Percentiles rank a stretch among this genome's conserved stretches.
These are phyloP conservation scores for Trichophyton benhamiae DNA, from an alignment of 2,329 filamentous ascomycete genomes.

Conservation along the genomic window DNA sequence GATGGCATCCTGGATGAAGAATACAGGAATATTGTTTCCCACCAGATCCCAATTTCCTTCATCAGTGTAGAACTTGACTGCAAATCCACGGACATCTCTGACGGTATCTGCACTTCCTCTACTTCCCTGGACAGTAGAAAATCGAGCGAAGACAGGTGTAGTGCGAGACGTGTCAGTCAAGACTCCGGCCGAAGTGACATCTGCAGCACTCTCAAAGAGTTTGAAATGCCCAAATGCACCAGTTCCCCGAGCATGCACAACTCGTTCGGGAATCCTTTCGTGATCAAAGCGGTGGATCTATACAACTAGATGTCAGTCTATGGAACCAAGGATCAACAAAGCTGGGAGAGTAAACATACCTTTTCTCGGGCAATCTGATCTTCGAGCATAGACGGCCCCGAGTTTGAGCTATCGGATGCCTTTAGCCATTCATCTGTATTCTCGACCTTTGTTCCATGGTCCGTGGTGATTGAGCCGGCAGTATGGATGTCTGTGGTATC, in stretches of 20 bases:
- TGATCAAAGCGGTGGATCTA: constrained; percentile 58
- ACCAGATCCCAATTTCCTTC: constrained; percentile 68
- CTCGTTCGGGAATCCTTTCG: constrained; percentile 55
- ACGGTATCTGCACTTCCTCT: constrained; percentile 69
- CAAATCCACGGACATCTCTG: constrained; percentile 71
- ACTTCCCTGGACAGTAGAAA: constrained; percentile 66
- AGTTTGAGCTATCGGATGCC: constrained; percentile 48
- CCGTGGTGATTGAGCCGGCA: constrained; percentile 55
- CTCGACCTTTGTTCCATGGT: constrained; percentile 61
- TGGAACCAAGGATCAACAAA: not conserved
- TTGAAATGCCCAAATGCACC: constrained; percentile 57
- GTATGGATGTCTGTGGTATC: constrained; percentile 48
- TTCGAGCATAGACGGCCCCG: constrained; percentile 57
- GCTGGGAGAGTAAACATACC: constrained; percentile 31
- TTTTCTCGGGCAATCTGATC: constrained; percentile 63
- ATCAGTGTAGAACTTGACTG: constrained; percentile 63
- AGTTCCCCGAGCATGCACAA: constrained; percentile 54
- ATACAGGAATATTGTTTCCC: constrained; percentile 62
- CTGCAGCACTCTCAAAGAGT: constrained; percentile 49
- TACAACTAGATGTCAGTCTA: not conserved
- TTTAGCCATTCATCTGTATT: constrained; percentile 70
- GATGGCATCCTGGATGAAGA: constrained; percentile 64
- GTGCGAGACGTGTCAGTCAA: constrained; percentile 55
- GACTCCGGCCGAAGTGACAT: constrained; percentile 52
- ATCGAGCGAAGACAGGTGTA: constrained; percentile 56